Evolutionary conservation across 768 basidiomycete genomes (phyloP).

Genomic region (Boletus vinaceobasis): DNA sequence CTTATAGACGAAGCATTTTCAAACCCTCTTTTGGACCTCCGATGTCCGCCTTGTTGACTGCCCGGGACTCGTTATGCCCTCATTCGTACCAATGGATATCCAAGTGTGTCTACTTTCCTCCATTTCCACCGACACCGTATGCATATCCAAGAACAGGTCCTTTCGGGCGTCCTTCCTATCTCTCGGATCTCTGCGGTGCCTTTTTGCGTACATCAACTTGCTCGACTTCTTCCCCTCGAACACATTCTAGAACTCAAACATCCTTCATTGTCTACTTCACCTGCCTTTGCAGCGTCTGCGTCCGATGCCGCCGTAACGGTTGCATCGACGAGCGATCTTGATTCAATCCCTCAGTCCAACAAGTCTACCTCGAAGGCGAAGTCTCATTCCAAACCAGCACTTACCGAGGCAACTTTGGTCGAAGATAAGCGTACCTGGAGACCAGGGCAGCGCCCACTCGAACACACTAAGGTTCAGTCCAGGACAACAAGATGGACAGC

Average conservation of each 20-base stretch:
- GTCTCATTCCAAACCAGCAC: not conserved
- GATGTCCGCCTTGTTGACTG: slow-evolving; percentile 92
- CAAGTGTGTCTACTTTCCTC: slow-evolving; percentile 45
- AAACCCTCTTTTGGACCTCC: slow-evolving; percentile 86
- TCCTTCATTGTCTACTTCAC: slow-evolving; percentile 34
- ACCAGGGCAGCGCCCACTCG: slow-evolving; percentile 35
- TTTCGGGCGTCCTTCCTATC: slow-evolving; percentile 71
- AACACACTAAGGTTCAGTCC: slow-evolving; percentile 8
- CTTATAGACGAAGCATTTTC: slow-evolving; percentile 85
- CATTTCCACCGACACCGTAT: not conserved
- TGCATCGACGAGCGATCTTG: not conserved
- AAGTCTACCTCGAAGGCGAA: not conserved
- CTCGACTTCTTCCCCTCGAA: slow-evolving; percentile 75
- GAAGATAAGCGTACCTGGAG: slow-evolving; percentile 83
- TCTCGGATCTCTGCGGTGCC: slow-evolving; percentile 82
- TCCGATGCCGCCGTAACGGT: not conserved
- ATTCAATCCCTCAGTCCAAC: not conserved
- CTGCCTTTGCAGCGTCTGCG: not conserved
- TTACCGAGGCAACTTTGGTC: slow-evolving; percentile 5
- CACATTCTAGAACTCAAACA: slow-evolving; percentile 57
- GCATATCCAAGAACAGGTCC: slow-evolving; percentile 42
- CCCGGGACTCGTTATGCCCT: slow-evolving; percentile 92
- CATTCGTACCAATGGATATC: slow-evolving; percentile 74
- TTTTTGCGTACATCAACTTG: slow-evolving; percentile 72
- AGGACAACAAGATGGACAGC: slow-evolving; percentile 64